Evolutionary conservation across 2,329 filamentous ascomycete species (phyloP), one percentile per base, ranked within the genome.

Genomic region (Penicillium sp.): DNA sequence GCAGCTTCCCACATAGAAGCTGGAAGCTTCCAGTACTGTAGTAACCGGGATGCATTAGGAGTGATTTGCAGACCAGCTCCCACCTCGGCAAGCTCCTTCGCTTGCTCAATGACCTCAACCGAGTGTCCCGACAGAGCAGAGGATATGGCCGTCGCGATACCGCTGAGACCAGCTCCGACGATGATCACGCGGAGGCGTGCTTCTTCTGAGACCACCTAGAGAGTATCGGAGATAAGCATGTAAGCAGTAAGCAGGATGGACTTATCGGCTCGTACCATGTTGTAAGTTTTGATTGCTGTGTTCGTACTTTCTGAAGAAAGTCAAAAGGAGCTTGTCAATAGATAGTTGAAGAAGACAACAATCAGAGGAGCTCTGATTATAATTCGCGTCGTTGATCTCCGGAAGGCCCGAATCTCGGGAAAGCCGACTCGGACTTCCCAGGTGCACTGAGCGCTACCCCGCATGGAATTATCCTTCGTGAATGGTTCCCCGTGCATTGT

Each of bases 61-160:
- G 67, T 70, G 40, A 73, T 85, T 69, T 88, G 85, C 6, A 89
- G 78, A 4, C 88, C 87, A 64, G 90, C 89, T 14, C 89, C 86
- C 57, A 83, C 77, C 47, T 72, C 69, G 12, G 64, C 67, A 0
- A 72, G 60, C 27, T 69, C 65, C 25, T 61, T 61, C 11, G 69
- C 69, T 54, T 68, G 67, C 52, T 72, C 69, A 41, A 72, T 56
- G 1, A 72, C 64, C 20, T 60, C 23, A 6, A 72, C 68, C 1
- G 50, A 55, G 53, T 72, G 69, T 4, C 69, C 69, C 0, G 60
- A 52, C 2, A 60, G 55, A 1, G 66, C 63, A 40, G 64, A 57
- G 15, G 66, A 68, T 40, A 71, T 68, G 7, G 69, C 69, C 1
- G 67, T 62, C 12, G 64, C 68, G 20, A 72, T 64, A 22, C 69